A percentile compares a stretch with the other conserved stretches of the same genome.
These are phyloP conservation scores for Phytomonas sp. DNA, from an alignment of 208 protist genomes.

Conservation along the genomic window DNA sequence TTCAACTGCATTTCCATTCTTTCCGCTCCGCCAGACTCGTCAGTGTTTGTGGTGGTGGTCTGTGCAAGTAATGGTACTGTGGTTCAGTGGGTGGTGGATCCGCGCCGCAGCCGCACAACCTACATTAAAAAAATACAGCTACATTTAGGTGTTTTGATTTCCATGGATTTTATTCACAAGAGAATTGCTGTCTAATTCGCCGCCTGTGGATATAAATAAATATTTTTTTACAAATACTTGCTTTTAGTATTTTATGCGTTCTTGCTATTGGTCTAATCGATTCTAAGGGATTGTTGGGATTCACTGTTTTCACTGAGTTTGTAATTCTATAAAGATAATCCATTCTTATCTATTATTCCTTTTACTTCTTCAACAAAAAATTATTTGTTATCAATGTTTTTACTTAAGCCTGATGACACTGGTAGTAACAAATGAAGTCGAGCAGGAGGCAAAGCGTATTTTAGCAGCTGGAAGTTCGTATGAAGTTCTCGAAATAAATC, in stretches of 20 bases:
- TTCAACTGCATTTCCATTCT: slow-evolving; percentile 71
- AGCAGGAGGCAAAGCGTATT: slow-evolving; percentile 63
- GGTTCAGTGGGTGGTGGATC: slow-evolving; percentile 74
- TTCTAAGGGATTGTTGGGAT: not conserved
- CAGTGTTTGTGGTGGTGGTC: slow-evolving; percentile 59
- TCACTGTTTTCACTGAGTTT: not conserved
- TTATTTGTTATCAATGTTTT: not conserved
- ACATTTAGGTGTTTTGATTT: slow-evolving; percentile 59
- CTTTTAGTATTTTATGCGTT: not conserved
- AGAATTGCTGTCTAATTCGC: slow-evolving; percentile 11
- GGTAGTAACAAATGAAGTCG: slow-evolving; percentile 44
- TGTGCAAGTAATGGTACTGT: slow-evolving; percentile 75
- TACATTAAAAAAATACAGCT: slow-evolving; percentile 77
- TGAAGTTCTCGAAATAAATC: slow-evolving; percentile 59
- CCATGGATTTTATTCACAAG: slow-evolving; percentile 40
- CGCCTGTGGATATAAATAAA: slow-evolving; percentile 11
- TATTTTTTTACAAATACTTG: not conserved
- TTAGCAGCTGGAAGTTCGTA: slow-evolving; percentile 60
- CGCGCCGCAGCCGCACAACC: slow-evolving; percentile 23
- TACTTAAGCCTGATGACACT: slow-evolving; percentile 43
- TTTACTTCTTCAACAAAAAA: slow-evolving; percentile 3
- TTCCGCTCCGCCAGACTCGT: slow-evolving; percentile 48
- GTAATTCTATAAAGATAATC: not conserved
- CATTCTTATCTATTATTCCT: slow-evolving; percentile 5
- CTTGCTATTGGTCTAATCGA: not conserved